Conservation (phyloP, 805 yeast species). For the Zygotorulaspora chibaensis region DNA sequence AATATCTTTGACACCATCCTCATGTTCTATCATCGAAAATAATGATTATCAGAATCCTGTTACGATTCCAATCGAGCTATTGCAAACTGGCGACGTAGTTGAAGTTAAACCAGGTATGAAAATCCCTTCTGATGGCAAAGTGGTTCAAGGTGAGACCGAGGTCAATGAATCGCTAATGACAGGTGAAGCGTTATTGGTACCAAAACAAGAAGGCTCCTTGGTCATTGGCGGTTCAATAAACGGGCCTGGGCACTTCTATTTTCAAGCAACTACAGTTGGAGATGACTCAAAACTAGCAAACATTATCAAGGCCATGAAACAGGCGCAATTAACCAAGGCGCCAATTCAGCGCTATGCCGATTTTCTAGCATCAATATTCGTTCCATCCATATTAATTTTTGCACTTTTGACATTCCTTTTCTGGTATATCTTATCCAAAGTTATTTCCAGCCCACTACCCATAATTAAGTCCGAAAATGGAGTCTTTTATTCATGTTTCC, state of each 20-base stretch:
- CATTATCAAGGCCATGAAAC: constrained; percentile 78
- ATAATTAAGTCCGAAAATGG: constrained; percentile 48
- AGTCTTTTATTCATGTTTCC: constrained; percentile 60
- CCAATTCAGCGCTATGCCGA: constrained; percentile 92
- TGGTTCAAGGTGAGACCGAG: constrained; percentile 74
- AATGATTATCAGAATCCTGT: constrained; percentile 20
- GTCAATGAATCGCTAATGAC: constrained; percentile 87
- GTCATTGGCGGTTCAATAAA: constrained; percentile 92
- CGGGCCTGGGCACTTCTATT: constrained; percentile 65
- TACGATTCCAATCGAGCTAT: constrained; percentile 63
- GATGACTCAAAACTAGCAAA: constrained; percentile 82
- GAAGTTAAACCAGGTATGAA: constrained; percentile 80
- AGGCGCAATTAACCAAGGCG: constrained; percentile 83
- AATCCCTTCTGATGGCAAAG: constrained; percentile 87
- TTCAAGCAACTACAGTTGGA: constrained; percentile 69
- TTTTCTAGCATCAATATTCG: constrained; percentile 76
- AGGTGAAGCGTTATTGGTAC: constrained; percentile 81
- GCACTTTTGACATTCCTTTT: constrained; percentile 60
- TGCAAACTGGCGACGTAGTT: constrained; percentile 74
- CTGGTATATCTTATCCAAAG: constrained; percentile 48
- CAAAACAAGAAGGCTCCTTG: constrained; percentile 52
- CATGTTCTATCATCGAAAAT: constrained; percentile 60
- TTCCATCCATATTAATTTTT: constrained; percentile 63
- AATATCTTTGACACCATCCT: constrained; percentile 73
- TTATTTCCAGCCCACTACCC: constrained; percentile 41